A percentile compares a stretch with the other conserved stretches of the same genome.
Evolutionary conservation across 345 rosid species (phyloP).

Genomic region (Firmiana major): DNA sequence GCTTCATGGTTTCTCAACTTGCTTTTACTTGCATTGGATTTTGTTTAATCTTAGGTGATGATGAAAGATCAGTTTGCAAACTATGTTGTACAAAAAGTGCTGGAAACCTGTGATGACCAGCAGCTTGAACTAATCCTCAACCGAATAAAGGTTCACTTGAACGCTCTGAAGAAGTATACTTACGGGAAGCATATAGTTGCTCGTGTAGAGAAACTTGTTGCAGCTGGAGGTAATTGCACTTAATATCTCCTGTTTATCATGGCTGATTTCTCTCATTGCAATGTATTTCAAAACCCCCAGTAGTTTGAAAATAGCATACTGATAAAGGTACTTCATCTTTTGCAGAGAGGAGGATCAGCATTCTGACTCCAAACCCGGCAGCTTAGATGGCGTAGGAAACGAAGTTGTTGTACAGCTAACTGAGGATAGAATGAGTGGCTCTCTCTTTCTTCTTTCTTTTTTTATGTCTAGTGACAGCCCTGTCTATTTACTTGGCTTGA

Average conservation of each 20-base stretch:
- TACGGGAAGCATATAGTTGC: constrained; percentile 97
- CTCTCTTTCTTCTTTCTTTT: constrained; percentile 12
- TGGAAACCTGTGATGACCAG: constrained; percentile 94
- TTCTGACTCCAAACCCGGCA: constrained; percentile 40
- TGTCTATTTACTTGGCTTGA: constrained; percentile 33
- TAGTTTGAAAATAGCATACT: neutral
- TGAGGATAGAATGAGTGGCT: constrained; percentile 37
- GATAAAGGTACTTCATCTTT: neutral
- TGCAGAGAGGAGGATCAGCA: constrained; percentile 57
- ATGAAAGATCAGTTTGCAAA: constrained; percentile 99
- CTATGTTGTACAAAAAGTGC: constrained; percentile 96
- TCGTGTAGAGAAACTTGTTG: constrained; percentile 92
- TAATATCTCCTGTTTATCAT: neutral
- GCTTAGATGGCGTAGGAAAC: constrained; percentile 28
- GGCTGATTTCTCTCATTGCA: neutral
- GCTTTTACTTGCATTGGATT: neutral
- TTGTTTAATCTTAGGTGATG: constrained; percentile 54
- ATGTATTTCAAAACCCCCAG: neutral
- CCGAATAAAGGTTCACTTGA: constrained; percentile 85
- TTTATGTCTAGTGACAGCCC: constrained; percentile 26
- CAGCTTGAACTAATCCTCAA: constrained; percentile 76
- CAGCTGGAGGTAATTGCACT: constrained; percentile 71
- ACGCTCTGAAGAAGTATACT: constrained; percentile 87
- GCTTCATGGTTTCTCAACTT: neutral
- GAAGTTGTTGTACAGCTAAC: constrained; percentile 56